These are phyloP conservation scores for Pestalotiopsis sp. DNA, from an alignment of 2,329 filamentous ascomycete genomes.

Conservation along the genomic window DNA sequence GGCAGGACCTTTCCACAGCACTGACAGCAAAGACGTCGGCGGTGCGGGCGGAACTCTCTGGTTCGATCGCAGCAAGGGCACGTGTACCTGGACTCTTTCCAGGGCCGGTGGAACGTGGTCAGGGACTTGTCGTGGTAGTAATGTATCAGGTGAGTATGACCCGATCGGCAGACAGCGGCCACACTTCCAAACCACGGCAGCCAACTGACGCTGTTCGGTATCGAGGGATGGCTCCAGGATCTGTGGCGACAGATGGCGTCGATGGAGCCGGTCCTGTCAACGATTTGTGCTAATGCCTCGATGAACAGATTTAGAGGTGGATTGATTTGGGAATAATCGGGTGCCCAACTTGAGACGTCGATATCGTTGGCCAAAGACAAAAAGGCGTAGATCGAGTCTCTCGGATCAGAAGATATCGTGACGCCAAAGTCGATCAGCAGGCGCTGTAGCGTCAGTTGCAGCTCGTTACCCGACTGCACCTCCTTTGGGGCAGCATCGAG, in stretches of 20 bases:
- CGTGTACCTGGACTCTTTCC: background rate
- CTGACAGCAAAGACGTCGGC: background rate
- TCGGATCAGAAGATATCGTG: background rate
- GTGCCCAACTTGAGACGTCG: background rate
- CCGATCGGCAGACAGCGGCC: background rate
- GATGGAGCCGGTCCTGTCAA: background rate
- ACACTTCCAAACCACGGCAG: background rate
- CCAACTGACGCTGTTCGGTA: background rate
- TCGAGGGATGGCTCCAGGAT: background rate
- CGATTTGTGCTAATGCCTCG: background rate
- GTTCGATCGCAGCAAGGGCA: too few species aligned
- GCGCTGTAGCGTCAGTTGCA: background rate
- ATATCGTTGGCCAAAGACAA: background rate
- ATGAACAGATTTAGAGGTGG: background rate
- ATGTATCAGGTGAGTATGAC: background rate
- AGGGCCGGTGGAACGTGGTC: background rate
- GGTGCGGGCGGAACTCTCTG: too few species aligned
- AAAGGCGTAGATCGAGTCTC: background rate
- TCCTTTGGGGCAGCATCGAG: background rate
- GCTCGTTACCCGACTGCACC: background rate
- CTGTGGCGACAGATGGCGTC: background rate
- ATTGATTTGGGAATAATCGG: background rate
- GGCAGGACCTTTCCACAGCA: background rate
- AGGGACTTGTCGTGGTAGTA: background rate
- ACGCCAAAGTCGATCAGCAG: background rate